A percentile compares a stretch with the other conserved stretches of the same genome.
Evolutionary conservation across 2,329 filamentous ascomycete species (phyloP).

Genomic region (Pyrenochaeta sp.): DNA sequence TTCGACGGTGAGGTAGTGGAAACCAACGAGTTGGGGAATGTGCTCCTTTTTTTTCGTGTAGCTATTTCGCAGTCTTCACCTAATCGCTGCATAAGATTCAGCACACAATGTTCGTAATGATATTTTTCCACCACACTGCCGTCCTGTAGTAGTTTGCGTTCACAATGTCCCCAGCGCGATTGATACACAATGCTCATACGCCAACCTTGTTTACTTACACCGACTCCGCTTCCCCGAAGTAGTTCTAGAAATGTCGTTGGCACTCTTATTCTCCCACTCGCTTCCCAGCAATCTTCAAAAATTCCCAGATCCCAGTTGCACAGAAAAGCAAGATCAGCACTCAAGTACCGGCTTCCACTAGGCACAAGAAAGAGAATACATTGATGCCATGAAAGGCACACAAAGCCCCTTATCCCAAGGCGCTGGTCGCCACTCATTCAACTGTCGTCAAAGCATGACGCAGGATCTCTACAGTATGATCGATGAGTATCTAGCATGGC

Average conservation of each 20-base stretch:
- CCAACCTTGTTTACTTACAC: constrained; percentile 15
- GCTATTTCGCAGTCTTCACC: too few relatives aligned
- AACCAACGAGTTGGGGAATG: too few relatives aligned
- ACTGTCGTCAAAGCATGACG: not conserved
- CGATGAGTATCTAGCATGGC: constrained; percentile 27
- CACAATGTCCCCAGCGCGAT: constrained; percentile 3
- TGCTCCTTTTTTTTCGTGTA: too few relatives aligned
- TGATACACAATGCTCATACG: constrained; percentile 8
- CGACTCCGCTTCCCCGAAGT: not conserved
- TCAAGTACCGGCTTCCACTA: too few relatives aligned
- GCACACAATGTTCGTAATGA: not conserved
- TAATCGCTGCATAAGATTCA: not conserved
- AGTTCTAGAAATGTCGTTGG: too few relatives aligned
- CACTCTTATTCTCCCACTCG: not conserved
- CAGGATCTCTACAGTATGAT: constrained; percentile 24
- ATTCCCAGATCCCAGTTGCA: not conserved
- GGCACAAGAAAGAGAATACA: too few relatives aligned
- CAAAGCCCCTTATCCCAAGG: not conserved
- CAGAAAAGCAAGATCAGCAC: too few relatives aligned
- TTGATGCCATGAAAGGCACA: not conserved
- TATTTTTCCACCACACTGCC: not conserved
- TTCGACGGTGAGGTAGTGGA: too few relatives aligned
- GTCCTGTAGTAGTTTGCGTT: not conserved
- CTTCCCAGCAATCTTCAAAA: not conserved
- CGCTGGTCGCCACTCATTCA: not conserved